Conservation (phyloP, 2,329 filamentous ascomycete species). For the Calonectria ilicicola region DNA sequence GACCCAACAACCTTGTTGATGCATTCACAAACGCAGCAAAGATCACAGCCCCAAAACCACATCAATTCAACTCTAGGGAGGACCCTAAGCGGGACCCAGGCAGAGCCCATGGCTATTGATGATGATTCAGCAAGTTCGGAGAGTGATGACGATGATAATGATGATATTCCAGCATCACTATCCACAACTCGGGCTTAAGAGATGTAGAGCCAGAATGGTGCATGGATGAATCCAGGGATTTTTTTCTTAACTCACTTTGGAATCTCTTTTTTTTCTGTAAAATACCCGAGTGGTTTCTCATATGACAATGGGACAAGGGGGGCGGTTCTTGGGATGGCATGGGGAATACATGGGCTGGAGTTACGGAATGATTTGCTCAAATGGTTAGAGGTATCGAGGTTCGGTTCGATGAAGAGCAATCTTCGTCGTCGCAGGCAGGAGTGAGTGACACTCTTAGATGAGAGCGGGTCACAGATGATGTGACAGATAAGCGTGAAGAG, state of each 20-base stretch:
- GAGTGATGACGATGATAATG: slow-evolving; percentile 34
- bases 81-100: slow-evolving; percentile 28
- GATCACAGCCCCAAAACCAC: neutral
- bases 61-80: neutral
- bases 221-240: slow-evolving; percentile 9
- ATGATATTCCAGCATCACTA: slow-evolving; percentile 43
- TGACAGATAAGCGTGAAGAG: neutral
- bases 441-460: neutral
- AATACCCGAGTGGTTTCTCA: neutral
- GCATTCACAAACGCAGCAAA: slow-evolving; percentile 35
- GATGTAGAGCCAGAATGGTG: neutral
- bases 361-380: neutral
- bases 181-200: neutral
- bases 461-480: neutral
- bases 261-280: neutral
- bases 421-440: neutral
- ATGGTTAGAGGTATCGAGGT: neutral
- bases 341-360: neutral
- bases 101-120: slow-evolving; percentile 45
- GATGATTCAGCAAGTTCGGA: slow-evolving; percentile 34
- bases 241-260: neutral
- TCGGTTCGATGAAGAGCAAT: neutral
- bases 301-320: neutral
- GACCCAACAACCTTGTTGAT: slow-evolving; percentile 49
- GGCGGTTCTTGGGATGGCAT: neutral